These are phyloP conservation scores for Ehretia macrophylla DNA, from an alignment of 257 asterid genomes.

Conservation along the genomic window DNA sequence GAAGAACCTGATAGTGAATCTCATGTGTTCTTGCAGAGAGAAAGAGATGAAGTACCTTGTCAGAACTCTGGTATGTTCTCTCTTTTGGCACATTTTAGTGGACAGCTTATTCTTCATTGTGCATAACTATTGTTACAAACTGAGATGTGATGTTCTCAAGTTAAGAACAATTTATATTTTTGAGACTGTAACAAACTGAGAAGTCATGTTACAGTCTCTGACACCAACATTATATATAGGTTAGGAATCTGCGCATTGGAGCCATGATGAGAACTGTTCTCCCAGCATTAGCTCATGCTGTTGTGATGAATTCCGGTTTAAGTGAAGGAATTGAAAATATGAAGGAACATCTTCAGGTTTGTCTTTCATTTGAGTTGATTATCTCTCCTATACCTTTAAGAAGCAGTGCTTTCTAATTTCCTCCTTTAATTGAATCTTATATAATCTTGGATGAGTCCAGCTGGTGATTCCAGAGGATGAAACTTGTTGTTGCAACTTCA, in stretches of 20 bases:
- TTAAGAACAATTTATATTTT: neutral
- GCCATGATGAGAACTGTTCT: constrained; percentile 89
- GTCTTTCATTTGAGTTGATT: constrained; percentile 17
- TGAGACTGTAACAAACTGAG: neutral
- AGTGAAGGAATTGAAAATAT: constrained; percentile 39
- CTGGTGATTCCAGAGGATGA: neutral
- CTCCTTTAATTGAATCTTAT: neutral
- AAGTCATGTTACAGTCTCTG: neutral
- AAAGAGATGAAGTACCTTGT: constrained; percentile 89
- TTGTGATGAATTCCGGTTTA: constrained; percentile 45
- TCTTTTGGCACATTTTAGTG: neutral
- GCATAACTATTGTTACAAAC: too few species aligned
- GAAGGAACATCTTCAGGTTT: constrained; percentile 75
- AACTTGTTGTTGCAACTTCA: neutral
- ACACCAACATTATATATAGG: constrained; percentile 33
- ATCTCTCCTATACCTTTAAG: neutral
- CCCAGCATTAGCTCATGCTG: constrained; percentile 91
- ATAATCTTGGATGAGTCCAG: neutral
- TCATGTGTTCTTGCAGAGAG: constrained; percentile 89
- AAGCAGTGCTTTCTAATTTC: too few species aligned
- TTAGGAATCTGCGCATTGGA: constrained; percentile 89
- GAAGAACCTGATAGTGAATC: constrained; percentile 76
- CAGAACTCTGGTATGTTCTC: constrained; percentile 70
- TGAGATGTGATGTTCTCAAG: neutral
- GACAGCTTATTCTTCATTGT: neutral